Evolutionary conservation across 805 yeast genomes (phyloP).

Genomic region (Huiozyma naganishii): DNA sequence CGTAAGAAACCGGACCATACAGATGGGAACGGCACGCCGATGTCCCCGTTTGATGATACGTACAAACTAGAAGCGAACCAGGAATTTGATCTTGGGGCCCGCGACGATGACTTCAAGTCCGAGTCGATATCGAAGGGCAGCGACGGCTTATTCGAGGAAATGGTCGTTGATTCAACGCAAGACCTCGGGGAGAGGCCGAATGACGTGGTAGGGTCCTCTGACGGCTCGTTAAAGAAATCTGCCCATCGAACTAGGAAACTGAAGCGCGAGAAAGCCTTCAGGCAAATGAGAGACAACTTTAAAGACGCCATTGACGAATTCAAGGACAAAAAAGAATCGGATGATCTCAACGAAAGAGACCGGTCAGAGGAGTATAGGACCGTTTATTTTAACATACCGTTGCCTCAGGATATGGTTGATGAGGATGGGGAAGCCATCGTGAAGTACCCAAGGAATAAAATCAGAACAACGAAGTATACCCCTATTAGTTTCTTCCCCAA

Average conservation of each 20-base stretch:
- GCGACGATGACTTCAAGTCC: background rate
- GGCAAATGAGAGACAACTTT: constrained; percentile 33
- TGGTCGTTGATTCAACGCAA: constrained; percentile 1
- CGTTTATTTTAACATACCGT: constrained; percentile 46
- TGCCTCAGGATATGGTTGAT: constrained; percentile 49
- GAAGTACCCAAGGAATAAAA: constrained; percentile 73
- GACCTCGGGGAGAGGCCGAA: no score
- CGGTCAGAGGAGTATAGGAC: constrained; percentile 36
- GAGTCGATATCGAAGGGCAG: background rate
- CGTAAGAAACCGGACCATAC: background rate
- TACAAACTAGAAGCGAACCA: constrained; percentile 14
- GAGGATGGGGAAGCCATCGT: constrained; percentile 50
- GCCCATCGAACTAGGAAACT: constrained; percentile 36
- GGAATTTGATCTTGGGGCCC: background rate
- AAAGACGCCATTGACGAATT: constrained; percentile 23
- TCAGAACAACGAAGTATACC: constrained; percentile 91
- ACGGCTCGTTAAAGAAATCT: background rate
- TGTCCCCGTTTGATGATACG: constrained; percentile 25
- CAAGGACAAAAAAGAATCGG: constrained; percentile 11
- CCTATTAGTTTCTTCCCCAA: constrained; percentile 84
- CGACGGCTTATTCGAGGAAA: constrained; percentile 2
- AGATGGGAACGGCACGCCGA: background rate
- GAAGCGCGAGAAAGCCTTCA: constrained; percentile 42
- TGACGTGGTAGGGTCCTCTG: background rate
- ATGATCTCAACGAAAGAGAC: constrained; percentile 26